Conservation (phyloP, 2,329 filamentous ascomycete genomes). For the Aspergillus sp. region DNA sequence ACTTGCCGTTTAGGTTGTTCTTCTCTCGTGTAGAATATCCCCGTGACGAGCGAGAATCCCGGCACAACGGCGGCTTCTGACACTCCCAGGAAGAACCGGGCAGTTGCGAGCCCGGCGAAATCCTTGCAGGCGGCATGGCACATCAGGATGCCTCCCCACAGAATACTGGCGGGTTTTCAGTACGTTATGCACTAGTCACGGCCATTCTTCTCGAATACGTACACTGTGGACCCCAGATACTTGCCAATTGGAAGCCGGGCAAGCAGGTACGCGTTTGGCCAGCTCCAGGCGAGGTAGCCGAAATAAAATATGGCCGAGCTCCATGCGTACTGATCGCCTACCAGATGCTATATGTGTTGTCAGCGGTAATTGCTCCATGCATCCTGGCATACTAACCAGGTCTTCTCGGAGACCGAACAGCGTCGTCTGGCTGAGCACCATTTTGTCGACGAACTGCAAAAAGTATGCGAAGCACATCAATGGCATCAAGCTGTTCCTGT, state of each 20-base stretch:
- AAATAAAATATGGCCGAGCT: slow-evolving; percentile 25
- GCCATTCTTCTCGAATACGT: slow-evolving; percentile 7
- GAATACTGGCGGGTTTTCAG: slow-evolving; percentile 19
- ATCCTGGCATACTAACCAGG: slow-evolving; percentile 8
- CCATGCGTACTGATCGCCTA: slow-evolving; percentile 22
- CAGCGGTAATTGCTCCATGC: background rate
- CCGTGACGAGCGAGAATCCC: slow-evolving; percentile 29
- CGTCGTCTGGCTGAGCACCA: slow-evolving; percentile 20
- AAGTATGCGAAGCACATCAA: slow-evolving; percentile 21
- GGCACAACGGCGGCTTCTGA: slow-evolving; percentile 22
- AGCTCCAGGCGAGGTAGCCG: slow-evolving; percentile 30
- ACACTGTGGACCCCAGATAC: slow-evolving; percentile 20
- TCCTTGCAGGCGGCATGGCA: slow-evolving; percentile 21
- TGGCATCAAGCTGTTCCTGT: slow-evolving; percentile 14
- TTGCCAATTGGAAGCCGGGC: slow-evolving; percentile 24
- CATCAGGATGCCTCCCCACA: slow-evolving; percentile 26
- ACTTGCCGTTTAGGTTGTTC: slow-evolving; percentile 21
- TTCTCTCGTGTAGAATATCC: slow-evolving; percentile 26
- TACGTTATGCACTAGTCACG: slow-evolving; percentile 8
- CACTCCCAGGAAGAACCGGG: slow-evolving; percentile 29
- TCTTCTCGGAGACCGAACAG: slow-evolving; percentile 18
- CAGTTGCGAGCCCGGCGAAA: slow-evolving; percentile 28
- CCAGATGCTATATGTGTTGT: slow-evolving; percentile 11
- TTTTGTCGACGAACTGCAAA: slow-evolving; percentile 22
- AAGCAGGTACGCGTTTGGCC: slow-evolving; percentile 30